Evolutionary conservation across 2,329 filamentous ascomycete species (phyloP), one percentile per base, ranked within the genome.

Genomic region (Grosmannia huntii): DNA sequence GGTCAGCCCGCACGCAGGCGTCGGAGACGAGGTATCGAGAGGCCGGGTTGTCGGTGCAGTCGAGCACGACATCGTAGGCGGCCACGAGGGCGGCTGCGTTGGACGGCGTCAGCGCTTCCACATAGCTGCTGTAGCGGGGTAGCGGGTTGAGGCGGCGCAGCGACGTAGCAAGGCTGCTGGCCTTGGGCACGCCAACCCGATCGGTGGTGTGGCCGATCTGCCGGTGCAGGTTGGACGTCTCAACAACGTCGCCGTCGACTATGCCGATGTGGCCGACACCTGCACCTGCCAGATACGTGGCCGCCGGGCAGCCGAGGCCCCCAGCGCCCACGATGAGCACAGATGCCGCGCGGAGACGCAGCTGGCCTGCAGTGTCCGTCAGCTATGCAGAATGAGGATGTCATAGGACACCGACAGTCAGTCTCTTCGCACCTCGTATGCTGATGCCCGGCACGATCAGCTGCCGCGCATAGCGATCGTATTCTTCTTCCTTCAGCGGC

Each of bases 1-100:
- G 94, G 2, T 78, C 73, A 0, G 91, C 76, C 4, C 96, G 75
- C 11, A 96, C 87, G 64, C 90, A 95, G 19, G 87, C 82, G 68
- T 99, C 94, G 0, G 90, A 96, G 63, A 97, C 89, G 52, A 97
- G 80, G 69, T 99, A 97, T 50, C 94, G 87, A 0, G 90, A 89
- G 1, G 89, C 86, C 0, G 94, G 92, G 63, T 92, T 90, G 71
- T 99, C 94, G 11, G 92, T 97, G 69, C 94, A 99, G 70, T 99
- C 94, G 14, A 99, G 82, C 1, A 97, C 83, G 0, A 96, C 65
- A 65, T 96, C 89, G 68, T 95, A 97, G 4, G 75, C 65, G 0
- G 75, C 72, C 58, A 95, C 81, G 48, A 90, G 83, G 0, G 75
- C 69, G 7, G 82, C 72, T 0, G 90, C 87, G 56, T 86, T 88